Base-by-base conservation (phyloP, 495 filamentous ascomycete genomes). In the Astrothelium subdiscretum region DNA sequence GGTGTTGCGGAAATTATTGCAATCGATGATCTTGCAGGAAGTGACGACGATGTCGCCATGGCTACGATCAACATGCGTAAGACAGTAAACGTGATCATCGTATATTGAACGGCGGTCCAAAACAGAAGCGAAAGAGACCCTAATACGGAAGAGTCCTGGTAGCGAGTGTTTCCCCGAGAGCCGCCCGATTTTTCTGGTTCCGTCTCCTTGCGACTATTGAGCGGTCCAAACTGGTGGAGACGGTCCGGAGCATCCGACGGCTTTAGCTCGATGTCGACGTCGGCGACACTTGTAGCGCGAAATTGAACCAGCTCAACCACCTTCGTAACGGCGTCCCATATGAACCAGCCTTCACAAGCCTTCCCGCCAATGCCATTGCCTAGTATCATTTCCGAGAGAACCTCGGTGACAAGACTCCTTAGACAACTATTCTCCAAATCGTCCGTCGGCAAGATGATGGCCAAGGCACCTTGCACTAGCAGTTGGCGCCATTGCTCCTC, bases 371-470 rank as follows among this genome's bases (percentile, higher is more conserved):
- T 75, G 59, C 83, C 78, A 59, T 88, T 89, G 22, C 88, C 88
- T 43, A 98, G 75, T 22, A 97, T 87, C 72, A 92, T 83, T 66
- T 95, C 88, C 6, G 89, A 88, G 54, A 97, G 76, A 29, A 97
- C 83, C 72, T 97, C 91, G 43, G 84, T 82, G 61, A 97, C 85
- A 57, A 98, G 78, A 8, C 87, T 79, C 20, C 88, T 84, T 68
- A 97, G 76, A 70, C 90, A 95, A 57, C 78, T 82, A 73, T 95
- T 97, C 68, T 91, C 85, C 11, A 97, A 80, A 67, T 97, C 92
- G 70, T 97, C 92, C 20, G 89, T 94, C 4, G 94, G 94, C 32
- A 98, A 79, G 27, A 97, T 78, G 48, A 96, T 76, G 3, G 90
- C 87, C 51, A 98, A 76, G 51, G 87, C 79, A 3, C 84, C 87